A percentile compares a stretch with the other conserved stretches of the same genome.
Conservation (phyloP, 495 filamentous ascomycete species). For the Aspergillus taichungensis region DNA sequence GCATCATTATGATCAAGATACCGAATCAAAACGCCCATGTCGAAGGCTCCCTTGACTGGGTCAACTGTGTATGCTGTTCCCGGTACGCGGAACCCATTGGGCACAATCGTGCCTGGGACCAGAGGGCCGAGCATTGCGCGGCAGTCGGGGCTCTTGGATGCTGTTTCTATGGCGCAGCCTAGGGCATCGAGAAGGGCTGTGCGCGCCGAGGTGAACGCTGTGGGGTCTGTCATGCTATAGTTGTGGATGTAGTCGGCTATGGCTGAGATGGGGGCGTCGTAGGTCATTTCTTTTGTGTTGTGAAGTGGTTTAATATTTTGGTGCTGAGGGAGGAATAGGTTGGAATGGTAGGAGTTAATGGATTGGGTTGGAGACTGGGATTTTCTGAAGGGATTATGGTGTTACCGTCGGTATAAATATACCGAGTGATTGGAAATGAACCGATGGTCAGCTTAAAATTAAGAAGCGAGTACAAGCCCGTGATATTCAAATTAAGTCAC, state of each 20-base stretch:
- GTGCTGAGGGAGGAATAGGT: no score
- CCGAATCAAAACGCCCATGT: slow-evolving; percentile 26
- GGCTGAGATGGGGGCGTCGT: slow-evolving; percentile 9
- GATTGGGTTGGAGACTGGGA: no score
- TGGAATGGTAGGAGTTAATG: no score
- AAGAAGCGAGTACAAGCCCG: no score
- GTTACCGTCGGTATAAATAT: no score
- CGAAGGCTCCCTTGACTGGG: slow-evolving; percentile 29
- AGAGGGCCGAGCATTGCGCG: slow-evolving; percentile 16
- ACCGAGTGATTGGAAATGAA: no score
- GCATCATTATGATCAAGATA: slow-evolving; percentile 36
- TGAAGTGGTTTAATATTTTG: no score
- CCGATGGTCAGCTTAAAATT: no score
- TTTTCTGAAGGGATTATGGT: no score
- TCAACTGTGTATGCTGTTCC: slow-evolving; percentile 25
- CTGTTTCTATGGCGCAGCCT: slow-evolving; percentile 22
- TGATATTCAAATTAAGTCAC: no score
- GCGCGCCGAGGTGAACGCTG: slow-evolving; percentile 7
- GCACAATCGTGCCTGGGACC: slow-evolving; percentile 11
- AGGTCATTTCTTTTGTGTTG: neutral
- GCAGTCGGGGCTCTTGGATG: slow-evolving; percentile 12
- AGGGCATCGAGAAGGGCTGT: slow-evolving; percentile 23
- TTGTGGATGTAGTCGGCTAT: slow-evolving; percentile 17
- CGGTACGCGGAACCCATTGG: slow-evolving; percentile 27
- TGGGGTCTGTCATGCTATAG: slow-evolving; percentile 2